Percentiles rank a stretch among this genome's conserved stretches.
These are phyloP conservation scores for Ustilago cynodontis DNA, from an alignment of 1,284 basidiomycete species.

Conservation along the genomic window DNA sequence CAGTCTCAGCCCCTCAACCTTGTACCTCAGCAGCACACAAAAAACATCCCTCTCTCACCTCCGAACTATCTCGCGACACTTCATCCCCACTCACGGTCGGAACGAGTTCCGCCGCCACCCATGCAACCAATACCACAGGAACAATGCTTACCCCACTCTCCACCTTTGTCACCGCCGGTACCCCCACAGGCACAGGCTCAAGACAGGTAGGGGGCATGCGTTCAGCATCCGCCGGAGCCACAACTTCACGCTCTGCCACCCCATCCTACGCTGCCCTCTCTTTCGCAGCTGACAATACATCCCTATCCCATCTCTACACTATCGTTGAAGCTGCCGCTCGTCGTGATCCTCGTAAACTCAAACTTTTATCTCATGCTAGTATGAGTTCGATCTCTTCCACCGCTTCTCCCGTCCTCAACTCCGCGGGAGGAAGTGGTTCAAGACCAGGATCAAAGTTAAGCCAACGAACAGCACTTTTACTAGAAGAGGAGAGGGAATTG, in stretches of 20 bases:
- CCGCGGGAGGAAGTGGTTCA: constrained; percentile 4
- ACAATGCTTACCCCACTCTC: constrained; percentile 55
- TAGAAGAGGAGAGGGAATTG: constrained; percentile 33
- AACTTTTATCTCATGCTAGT: constrained; percentile 34
- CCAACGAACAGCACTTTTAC: constrained; percentile 4
- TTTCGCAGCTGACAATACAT: constrained; percentile 49
- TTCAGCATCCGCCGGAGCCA: constrained; percentile 14
- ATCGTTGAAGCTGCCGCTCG: constrained; percentile 61
- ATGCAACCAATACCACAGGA: constrained; percentile 41
- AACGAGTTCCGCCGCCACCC: constrained; percentile 38
- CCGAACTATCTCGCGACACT: constrained; percentile 48
- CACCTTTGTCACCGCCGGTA: constrained; percentile 18
- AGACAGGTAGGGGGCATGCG: constrained; percentile 4
- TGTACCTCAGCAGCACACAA: constrained; percentile 26
- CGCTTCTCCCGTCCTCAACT: constrained; percentile 14
- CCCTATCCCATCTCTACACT: constrained; percentile 58
- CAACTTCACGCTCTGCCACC: constrained; percentile 23
- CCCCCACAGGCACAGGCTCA: not conserved
- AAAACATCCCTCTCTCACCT: constrained; percentile 48
- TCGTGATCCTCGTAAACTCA: constrained; percentile 38
- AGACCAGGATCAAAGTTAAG: constrained; percentile 36
- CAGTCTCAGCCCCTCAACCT: not conserved
- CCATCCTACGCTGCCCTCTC: constrained; percentile 33
- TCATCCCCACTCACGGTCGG: constrained; percentile 42
- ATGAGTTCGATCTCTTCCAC: constrained; percentile 25